Evolutionary conservation across 192 early-diverging fungal genomes (phyloP), one percentile per base, ranked within the genome.

Genomic region (Podila clonocystis): DNA sequence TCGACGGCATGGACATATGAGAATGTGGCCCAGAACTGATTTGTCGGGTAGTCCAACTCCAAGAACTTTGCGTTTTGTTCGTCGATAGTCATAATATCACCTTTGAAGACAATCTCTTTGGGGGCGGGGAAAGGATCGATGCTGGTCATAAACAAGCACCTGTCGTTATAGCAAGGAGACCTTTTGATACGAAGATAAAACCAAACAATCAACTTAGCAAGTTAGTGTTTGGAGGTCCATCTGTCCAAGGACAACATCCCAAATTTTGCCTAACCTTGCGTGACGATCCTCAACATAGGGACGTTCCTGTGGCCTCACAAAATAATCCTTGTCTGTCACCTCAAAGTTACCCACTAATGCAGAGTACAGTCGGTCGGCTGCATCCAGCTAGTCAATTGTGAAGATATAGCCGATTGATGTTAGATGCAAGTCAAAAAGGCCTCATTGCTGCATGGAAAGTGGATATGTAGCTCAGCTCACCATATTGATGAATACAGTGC

Each of bases 1-100:
- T 89, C 88, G 0, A 89, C 88, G 8, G 86, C 88, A n/a, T 73
- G 74, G 48, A 86, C 75, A 62, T 85, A 89, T 9, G 83, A 63
- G 65, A 77, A 70, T 9, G 75, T 52, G n/a, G 68, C 62, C 83
- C 83, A 87, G 20, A 83, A 75, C 26, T 73, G 62, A n/a, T 71
- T 82, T 2, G 61, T 68, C 9, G 84, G 83, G 29, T 84, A 75
- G 34, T 82, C 63, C 20, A 87, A 60, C 22, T 50, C 24, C 24
- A 82, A 66, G 65, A 87, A 89, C 17, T 64, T 60, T 62, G 49
- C 50, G 57, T 87, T 83, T 13, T 84, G 82, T 15, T 83, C 82
- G 6, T 82, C 70, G 20, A 83, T 67, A 58, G 82, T 65, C 29
- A 78, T 77, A 13, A 83, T 31, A 58, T 76, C 63, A 1, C 69